Conservation (phyloP, 495 filamentous ascomycete species). For the Lasiosphaeria hispida region DNA sequence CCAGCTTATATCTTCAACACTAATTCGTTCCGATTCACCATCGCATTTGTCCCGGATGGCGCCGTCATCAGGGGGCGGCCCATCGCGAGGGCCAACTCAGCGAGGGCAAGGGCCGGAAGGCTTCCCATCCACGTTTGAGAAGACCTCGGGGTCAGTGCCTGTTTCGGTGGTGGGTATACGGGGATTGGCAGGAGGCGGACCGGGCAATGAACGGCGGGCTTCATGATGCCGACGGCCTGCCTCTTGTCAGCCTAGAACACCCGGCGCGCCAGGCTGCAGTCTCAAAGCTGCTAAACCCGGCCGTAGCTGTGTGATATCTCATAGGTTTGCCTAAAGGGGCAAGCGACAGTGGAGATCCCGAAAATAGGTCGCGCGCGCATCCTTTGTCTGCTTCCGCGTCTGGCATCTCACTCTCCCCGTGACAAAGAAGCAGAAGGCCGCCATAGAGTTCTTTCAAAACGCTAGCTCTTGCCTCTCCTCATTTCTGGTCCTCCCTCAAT, state of each 20-base stretch:
- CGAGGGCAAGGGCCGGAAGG: neutral
- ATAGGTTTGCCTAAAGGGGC: neutral
- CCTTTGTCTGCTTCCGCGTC: neutral
- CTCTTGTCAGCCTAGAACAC: neutral
- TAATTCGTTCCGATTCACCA: neutral
- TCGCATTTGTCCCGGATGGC: neutral
- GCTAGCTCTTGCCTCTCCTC: neutral
- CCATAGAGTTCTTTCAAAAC: neutral
- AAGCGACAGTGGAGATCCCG: neutral
- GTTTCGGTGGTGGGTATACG: neutral
- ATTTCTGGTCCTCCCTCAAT: neutral
- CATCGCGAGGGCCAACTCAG: neutral
- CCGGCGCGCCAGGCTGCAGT: neutral
- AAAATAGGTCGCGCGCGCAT: neutral
- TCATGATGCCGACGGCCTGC: neutral
- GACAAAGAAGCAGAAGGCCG: neutral
- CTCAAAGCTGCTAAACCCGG: neutral
- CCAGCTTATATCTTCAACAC: conserved; percentile 1
- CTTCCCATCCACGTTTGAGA: neutral
- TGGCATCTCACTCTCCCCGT: neutral
- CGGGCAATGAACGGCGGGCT: neutral
- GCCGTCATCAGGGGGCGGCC: neutral
- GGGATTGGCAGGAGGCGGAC: neutral
- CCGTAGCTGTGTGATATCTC: neutral
- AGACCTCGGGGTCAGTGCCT: neutral